phyloP scores from a whole-genome alignment of 352 stramenopile genomes.

The Phytophthora syringae region DNA sequence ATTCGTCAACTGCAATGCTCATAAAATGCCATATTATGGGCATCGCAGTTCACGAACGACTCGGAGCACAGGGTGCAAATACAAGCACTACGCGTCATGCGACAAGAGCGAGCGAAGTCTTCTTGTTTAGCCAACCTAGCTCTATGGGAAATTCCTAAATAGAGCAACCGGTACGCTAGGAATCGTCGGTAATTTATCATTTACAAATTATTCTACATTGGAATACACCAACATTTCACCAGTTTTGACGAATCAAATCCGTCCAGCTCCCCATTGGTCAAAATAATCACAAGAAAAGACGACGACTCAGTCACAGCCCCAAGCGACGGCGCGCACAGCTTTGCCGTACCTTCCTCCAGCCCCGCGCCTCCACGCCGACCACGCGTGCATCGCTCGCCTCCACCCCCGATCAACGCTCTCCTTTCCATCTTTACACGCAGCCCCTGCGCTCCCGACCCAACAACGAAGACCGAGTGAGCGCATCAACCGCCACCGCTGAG shows the following conservation, averaged over 20 bases:
- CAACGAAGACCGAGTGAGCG: conserved; percentile 3
- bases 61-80: too few species aligned
- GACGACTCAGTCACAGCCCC: conserved; percentile 21
- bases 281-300: conserved; percentile 16
- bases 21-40: too few species aligned
- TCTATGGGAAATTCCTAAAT: too few species aligned
- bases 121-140: too few species aligned
- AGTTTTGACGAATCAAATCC: not conserved
- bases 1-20: too few species aligned
- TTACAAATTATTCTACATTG: not conserved
- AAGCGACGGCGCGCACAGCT: conserved; percentile 26
- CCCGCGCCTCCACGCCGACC: not conserved
- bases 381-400: not conserved
- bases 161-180: too few species aligned
- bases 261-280: conserved; percentile 6
- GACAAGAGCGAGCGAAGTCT: too few species aligned
- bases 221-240: conserved; percentile 3
- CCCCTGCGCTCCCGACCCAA: not conserved
- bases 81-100: too few species aligned
- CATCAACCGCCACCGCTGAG: conserved; percentile 1
- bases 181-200: too few species aligned
- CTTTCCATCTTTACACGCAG: not conserved
- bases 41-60: too few species aligned
- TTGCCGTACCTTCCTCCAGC: conserved; percentile 2
- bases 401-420: not conserved